phyloP scores from a whole-genome alignment of 495 filamentous ascomycete species.

The Neurospora intermedia region DNA sequence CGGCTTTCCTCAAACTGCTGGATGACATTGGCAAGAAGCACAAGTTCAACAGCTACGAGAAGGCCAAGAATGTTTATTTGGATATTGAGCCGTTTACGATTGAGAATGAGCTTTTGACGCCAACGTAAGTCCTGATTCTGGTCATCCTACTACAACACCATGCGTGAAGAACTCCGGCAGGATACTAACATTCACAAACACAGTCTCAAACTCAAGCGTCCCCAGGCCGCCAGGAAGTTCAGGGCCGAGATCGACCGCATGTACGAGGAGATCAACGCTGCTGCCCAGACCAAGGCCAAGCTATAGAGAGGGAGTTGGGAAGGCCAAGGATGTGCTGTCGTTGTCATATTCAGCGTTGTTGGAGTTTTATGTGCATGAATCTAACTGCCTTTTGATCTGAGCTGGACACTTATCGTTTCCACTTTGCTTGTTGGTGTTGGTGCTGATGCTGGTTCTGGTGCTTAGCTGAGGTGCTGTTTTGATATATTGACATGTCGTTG shows the following conservation, averaged over 20 bases:
- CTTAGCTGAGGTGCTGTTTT: neutral
- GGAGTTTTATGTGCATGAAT: neutral
- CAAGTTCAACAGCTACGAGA: conserved; percentile 85
- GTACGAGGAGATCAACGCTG: conserved; percentile 55
- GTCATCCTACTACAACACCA: no score
- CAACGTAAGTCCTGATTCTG: conserved; percentile 57
- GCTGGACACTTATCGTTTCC: neutral
- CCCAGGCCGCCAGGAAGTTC: conserved; percentile 72
- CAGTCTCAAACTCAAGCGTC: conserved; percentile 90
- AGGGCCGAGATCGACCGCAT: conserved; percentile 63
- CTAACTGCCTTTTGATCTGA: neutral
- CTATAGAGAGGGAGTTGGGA: conserved; percentile 16
- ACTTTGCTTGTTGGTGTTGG: neutral
- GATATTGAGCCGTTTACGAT: conserved; percentile 85
- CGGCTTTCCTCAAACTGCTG: conserved; percentile 67
- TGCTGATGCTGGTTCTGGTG: neutral
- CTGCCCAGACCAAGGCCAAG: conserved; percentile 26
- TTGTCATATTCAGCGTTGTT: neutral
- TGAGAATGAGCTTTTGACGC: conserved; percentile 89
- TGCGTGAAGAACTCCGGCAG: no score
- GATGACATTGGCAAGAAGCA: conserved; percentile 71
- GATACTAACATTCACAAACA: neutral
- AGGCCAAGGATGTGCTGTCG: neutral
- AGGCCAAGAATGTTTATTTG: conserved; percentile 62
- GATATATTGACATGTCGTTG: neutral